Evolutionary conservation across 768 basidiomycete species (phyloP).

Genomic region (Lactarius vividus): DNA sequence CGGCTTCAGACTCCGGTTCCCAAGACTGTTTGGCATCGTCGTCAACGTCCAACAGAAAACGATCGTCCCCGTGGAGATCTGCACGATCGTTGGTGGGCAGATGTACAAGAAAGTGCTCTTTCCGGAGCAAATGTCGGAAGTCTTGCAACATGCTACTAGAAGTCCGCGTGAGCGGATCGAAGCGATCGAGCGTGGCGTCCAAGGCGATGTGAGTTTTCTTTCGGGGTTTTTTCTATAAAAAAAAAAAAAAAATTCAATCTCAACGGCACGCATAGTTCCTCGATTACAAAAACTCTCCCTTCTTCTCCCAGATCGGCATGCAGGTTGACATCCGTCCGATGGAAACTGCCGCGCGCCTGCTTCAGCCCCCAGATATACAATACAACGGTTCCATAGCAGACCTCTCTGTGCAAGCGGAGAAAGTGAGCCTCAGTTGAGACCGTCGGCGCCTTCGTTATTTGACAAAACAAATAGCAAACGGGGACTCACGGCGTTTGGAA

Average conservation of each 20-base stretch:
- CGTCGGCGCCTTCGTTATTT: neutral
- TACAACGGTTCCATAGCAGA: constrained; percentile 10
- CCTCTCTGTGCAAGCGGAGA: constrained; percentile 14
- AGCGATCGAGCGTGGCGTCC: constrained; percentile 21
- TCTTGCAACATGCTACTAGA: constrained; percentile 20
- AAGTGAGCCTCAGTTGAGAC: neutral
- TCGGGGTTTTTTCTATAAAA: too few species aligned
- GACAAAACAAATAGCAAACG: constrained; percentile 3
- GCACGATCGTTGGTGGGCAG: constrained; percentile 26
- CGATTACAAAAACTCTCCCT: constrained; percentile 24
- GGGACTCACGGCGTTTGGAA: constrained; percentile 25
- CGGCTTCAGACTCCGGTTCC: constrained; percentile 15
- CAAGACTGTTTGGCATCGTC: constrained; percentile 20
- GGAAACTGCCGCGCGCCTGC: constrained; percentile 18
- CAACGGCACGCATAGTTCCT: constrained; percentile 20
- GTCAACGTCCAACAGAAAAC: constrained; percentile 15
- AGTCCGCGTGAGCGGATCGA: constrained; percentile 20
- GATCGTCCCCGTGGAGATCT: constrained; percentile 25
- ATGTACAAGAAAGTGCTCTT: constrained; percentile 25
- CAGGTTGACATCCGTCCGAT: constrained; percentile 17
- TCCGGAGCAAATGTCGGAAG: constrained; percentile 21
- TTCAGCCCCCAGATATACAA: constrained; percentile 23
- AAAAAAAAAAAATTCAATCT: neutral
- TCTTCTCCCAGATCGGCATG: constrained; percentile 24
- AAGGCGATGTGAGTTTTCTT: constrained; percentile 16